These are phyloP conservation scores for Hyaloscypha bicolor DNA, from an alignment of 495 filamentous ascomycete genomes.

Conservation along the genomic window DNA sequence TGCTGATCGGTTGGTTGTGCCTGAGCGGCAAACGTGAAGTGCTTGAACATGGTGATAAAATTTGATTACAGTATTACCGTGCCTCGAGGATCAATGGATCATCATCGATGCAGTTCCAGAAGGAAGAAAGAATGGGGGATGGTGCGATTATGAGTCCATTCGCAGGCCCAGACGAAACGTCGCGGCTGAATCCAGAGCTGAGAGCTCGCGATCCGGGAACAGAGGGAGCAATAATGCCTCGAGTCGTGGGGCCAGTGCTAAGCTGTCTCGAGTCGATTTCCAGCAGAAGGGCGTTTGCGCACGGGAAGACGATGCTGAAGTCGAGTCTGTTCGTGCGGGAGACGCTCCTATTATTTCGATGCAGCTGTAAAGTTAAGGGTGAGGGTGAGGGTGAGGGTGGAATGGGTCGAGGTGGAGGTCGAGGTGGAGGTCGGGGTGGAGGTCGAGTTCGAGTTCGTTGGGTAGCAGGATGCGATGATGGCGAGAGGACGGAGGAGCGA, in stretches of 20 bases:
- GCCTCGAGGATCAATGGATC: not conserved
- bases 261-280: too few species aligned
- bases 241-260: not conserved
- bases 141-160: slow-evolving; percentile 26
- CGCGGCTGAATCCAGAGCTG: slow-evolving; percentile 26
- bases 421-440: not conserved
- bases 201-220: not conserved
- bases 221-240: not conserved
- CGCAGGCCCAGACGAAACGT: slow-evolving; percentile 23
- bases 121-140: slow-evolving; percentile 12
- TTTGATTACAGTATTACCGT: not conserved
- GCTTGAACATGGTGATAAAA: slow-evolving; percentile 27
- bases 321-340: not conserved
- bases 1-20: slow-evolving; percentile 12
- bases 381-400: not conserved
- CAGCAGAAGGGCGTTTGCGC: not conserved
- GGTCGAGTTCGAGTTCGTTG: not conserved
- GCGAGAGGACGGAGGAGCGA: not conserved
- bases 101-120: slow-evolving; percentile 1
- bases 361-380: not conserved
- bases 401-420: not conserved
- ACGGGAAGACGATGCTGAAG: not conserved
- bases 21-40: slow-evolving; percentile 29
- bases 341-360: not conserved
- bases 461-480: not conserved